Conservation (phyloP, 345 rosid species). For the Pseudoturritis turrita region DNA sequence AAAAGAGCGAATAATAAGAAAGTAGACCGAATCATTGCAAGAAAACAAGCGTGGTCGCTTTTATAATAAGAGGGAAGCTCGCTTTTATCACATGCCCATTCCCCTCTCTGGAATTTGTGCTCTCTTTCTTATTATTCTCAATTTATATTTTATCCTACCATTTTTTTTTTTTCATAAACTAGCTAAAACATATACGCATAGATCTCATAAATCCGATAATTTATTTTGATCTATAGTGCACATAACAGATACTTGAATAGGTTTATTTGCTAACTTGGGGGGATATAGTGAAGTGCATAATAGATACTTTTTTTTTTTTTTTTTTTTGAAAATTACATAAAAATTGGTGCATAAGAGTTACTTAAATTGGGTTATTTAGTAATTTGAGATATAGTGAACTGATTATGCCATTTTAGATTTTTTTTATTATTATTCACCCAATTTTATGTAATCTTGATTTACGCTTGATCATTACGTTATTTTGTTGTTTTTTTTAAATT, state of each 20-base stretch:
- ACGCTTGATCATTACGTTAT: neutral
- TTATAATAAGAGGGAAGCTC: conserved; percentile 50
- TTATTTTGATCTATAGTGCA: neutral
- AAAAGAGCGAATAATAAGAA: conserved; percentile 38
- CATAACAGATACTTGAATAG: neutral
- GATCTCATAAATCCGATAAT: neutral
- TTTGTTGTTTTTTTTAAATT: neutral
- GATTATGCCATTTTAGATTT: neutral
- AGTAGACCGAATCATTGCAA: conserved; percentile 81
- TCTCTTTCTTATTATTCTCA: conserved; percentile 16
- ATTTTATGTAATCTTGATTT: neutral
- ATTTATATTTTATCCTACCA: neutral
- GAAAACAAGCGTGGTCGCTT: conserved; percentile 92
- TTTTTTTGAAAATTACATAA: too few species aligned
- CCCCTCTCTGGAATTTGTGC: conserved; percentile 17
- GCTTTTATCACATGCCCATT: conserved; percentile 78
- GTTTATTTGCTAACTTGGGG: neutral
- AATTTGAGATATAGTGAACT: neutral
- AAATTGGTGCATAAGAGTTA: neutral
- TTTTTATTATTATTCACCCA: neutral
- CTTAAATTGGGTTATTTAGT: neutral
- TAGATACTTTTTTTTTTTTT: too few species aligned
- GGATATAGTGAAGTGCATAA: neutral
- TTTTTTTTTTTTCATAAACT: neutral
- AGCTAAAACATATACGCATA: neutral